These are phyloP conservation scores for Collybia nuda DNA, from an alignment of 768 basidiomycete species.

Conservation along the genomic window DNA sequence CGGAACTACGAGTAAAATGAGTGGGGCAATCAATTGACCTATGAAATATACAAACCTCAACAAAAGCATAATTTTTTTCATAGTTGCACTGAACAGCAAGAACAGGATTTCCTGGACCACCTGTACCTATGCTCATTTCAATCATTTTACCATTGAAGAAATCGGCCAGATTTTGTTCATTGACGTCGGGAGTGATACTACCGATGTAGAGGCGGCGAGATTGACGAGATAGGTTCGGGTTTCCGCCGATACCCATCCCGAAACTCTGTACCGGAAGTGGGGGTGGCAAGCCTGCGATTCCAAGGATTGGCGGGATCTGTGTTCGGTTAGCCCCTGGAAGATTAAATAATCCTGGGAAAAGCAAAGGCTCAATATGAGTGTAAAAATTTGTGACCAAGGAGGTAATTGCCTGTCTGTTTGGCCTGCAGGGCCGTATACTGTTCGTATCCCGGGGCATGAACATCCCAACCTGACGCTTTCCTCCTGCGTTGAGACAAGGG, in stretches of 20 bases:
- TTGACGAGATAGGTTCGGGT: slow-evolving; percentile 90
- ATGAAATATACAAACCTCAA: slow-evolving; percentile 65
- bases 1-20: slow-evolving; percentile 70
- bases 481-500: slow-evolving; percentile 85
- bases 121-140: slow-evolving; percentile 86
- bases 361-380: background rate
- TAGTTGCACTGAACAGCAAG: slow-evolving; percentile 95
- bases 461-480: slow-evolving; percentile 94
- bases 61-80: slow-evolving; percentile 98
- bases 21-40: background rate
- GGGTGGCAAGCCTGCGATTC: slow-evolving; percentile 78
- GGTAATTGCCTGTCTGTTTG: slow-evolving; percentile 86
- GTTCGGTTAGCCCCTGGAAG: slow-evolving; percentile 93
- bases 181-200: slow-evolving; percentile 92
- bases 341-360: slow-evolving; percentile 81
- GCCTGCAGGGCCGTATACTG: slow-evolving; percentile 94
- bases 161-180: slow-evolving; percentile 86
- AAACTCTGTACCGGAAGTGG: slow-evolving; percentile 84
- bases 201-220: slow-evolving; percentile 96
- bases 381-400: slow-evolving; percentile 8
- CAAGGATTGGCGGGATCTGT: slow-evolving; percentile 80
- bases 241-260: slow-evolving; percentile 83
- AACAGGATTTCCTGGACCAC: slow-evolving; percentile 85
- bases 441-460: slow-evolving; percentile 94
- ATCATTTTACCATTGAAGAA: slow-evolving; percentile 98